phyloP scores from a whole-genome alignment of 2,329 filamentous ascomycete genomes.

The Diaporthe batatas region DNA sequence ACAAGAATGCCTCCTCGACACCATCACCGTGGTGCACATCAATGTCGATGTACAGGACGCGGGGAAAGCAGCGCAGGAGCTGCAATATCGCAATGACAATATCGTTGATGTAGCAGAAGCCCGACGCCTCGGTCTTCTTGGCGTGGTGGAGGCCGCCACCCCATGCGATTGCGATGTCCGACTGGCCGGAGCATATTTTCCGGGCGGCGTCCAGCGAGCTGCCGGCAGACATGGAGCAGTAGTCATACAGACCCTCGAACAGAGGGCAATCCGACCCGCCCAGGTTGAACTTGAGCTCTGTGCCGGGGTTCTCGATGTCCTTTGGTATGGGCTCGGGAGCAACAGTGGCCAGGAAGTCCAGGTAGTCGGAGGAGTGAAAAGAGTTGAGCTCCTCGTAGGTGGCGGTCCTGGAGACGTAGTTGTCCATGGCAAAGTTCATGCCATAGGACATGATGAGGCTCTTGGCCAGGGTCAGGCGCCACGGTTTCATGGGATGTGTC shows the following conservation, averaged over 20 bases:
- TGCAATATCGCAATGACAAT: constrained; percentile 95
- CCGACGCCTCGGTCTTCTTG: constrained; percentile 92
- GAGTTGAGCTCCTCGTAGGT: constrained; percentile 88
- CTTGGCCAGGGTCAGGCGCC: constrained; percentile 95
- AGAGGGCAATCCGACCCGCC: constrained; percentile 94
- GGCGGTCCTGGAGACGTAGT: constrained; percentile 86
- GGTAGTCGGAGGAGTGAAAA: constrained; percentile 91
- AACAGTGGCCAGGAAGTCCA: constrained; percentile 86
- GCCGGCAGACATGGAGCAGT: constrained; percentile 93
- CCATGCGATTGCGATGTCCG: constrained; percentile 98
- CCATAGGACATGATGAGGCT: constrained; percentile 95
- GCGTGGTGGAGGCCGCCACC: constrained; percentile 96
- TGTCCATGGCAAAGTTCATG: constrained; percentile 96
- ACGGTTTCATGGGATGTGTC: constrained; percentile 99
- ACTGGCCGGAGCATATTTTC: constrained; percentile 87
- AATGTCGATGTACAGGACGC: constrained; percentile 95
- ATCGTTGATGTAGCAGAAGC: constrained; percentile 99
- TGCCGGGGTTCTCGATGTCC: constrained; percentile 74
- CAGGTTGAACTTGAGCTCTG: constrained; percentile 84
- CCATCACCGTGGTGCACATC: constrained; percentile 94
- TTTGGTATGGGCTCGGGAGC: constrained; percentile 73
- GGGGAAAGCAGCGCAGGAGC: constrained; percentile 82
- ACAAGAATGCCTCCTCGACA: constrained; percentile 92
- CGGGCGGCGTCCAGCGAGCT: constrained; percentile 91
- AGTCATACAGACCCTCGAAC: constrained; percentile 95